Evolutionary conservation across 495 filamentous ascomycete species (phyloP), one percentile per base, ranked within the genome.

Genomic region (Pseudoneurospora amorphoporcata): DNA sequence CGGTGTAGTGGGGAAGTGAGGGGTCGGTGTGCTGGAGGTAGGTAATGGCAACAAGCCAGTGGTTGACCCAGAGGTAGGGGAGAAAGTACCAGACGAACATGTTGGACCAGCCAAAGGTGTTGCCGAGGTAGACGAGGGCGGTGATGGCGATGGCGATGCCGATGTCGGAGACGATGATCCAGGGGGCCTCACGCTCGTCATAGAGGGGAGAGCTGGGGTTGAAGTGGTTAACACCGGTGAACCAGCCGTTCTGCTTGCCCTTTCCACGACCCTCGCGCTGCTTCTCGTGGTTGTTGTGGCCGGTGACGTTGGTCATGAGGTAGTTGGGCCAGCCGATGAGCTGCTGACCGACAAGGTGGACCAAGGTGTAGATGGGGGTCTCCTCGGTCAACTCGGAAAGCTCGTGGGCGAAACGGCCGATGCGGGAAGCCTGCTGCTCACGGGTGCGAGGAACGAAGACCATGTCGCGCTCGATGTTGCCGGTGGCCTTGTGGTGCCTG

Each of bases 41-140:
- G 72, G 94, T 97, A 81, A 94, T 92, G 75, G 90, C 90, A 72
- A 93, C 90, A 70, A 94, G 89, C 91, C 95, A 99, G 89, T 98
- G 95, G 88, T 99, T 97, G 35, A 98, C 95, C 95, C 95, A 98
- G 74, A 98, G 85, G 81, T 98, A 99, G 10, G 95, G 95, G 72
- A 96, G 77, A 78, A 92, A 89, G 82, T 98, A 99, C 94, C 95
- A 98, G 53, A 99, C 90, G 38, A 91, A 82, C 77, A 98, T 84
- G 83, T 97, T 97, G 75, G 86, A 77, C 88, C 90, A 94, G 79
- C 96, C 95, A 76, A 89, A 97, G 69, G 82, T 93, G 81, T 89
- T 87, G 75, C 90, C 80, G 74, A 88, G 83, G 75, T 88, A 89
- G 70, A 91, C 81, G 32, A 88, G 81, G 53, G 78, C 82, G 38